Conservation (phyloP, 2,329 filamentous ascomycete species). For the Alternaria alternata region DNA sequence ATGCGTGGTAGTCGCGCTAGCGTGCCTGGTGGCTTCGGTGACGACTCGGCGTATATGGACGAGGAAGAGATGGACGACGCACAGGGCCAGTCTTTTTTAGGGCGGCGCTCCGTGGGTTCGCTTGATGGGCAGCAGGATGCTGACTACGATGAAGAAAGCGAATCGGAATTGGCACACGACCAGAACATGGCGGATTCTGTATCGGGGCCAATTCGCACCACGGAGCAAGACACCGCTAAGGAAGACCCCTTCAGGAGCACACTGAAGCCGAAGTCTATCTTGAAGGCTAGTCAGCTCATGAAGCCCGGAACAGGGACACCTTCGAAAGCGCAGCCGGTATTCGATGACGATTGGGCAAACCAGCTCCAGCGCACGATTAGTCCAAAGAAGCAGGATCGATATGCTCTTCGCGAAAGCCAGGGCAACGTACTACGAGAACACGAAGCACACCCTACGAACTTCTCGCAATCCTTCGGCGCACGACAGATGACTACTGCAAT, state of each 20-base stretch:
- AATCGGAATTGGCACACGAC: slow-evolving; percentile 77
- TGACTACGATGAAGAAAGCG: slow-evolving; percentile 65
- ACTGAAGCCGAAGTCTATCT: slow-evolving; percentile 57
- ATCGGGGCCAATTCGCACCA: slow-evolving; percentile 75
- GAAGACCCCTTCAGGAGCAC: slow-evolving; percentile 44
- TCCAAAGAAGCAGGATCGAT: slow-evolving; percentile 88
- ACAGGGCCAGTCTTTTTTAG: slow-evolving; percentile 82
- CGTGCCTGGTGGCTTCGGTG: slow-evolving; percentile 84
- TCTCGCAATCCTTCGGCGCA: slow-evolving; percentile 37
- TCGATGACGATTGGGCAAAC: slow-evolving; percentile 89
- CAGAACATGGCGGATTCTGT: slow-evolving; percentile 82
- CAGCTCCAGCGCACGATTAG: slow-evolving; percentile 94
- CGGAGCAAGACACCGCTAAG: slow-evolving; percentile 68
- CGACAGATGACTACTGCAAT: slow-evolving; percentile 86
- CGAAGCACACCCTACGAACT: slow-evolving; percentile 46
- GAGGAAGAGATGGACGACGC: slow-evolving; percentile 64
- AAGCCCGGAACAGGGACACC: slow-evolving; percentile 58
- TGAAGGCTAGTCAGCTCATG: slow-evolving; percentile 53
- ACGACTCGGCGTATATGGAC: slow-evolving; percentile 61
- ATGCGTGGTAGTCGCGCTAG: slow-evolving; percentile 56
- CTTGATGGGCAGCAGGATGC: slow-evolving; percentile 68
- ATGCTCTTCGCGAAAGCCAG: slow-evolving; percentile 72
- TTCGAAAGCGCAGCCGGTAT: slow-evolving; percentile 60
- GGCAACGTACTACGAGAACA: slow-evolving; percentile 64
- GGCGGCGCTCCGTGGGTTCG: slow-evolving; percentile 86